phyloP scores from a whole-genome alignment of 768 basidiomycete genomes.

The Podaxis mareebaensis region DNA sequence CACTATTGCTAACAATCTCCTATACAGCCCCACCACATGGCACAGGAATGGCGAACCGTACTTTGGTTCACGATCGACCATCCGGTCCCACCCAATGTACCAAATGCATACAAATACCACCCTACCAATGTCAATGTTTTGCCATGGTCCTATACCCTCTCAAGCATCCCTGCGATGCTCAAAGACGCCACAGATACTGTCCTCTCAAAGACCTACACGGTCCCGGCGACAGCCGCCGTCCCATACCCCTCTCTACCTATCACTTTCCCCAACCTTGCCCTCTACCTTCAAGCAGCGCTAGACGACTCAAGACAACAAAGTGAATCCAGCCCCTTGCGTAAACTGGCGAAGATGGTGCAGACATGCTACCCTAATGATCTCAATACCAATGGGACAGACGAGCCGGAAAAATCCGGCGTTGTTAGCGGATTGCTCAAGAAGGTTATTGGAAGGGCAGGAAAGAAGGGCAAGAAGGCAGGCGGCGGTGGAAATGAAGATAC shows the following conservation, averaged over 20 bases:
- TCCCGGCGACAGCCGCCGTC: slow-evolving; percentile 58
- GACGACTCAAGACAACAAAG: slow-evolving; percentile 65
- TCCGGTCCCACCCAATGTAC: slow-evolving; percentile 50
- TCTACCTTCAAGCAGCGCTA: slow-evolving; percentile 72
- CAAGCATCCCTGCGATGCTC: slow-evolving; percentile 59
- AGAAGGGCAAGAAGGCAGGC: slow-evolving; percentile 41
- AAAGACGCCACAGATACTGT: slow-evolving; percentile 63
- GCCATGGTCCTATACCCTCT: slow-evolving; percentile 72
- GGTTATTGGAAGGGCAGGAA: slow-evolving; percentile 54
- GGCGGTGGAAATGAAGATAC: slow-evolving; percentile 77
- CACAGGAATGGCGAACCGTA: slow-evolving; percentile 69
- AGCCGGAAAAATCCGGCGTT: slow-evolving; percentile 33
- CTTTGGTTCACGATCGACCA: slow-evolving; percentile 79
- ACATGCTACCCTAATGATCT: slow-evolving; percentile 55
- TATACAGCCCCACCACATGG: slow-evolving; percentile 55
- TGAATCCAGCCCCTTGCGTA: slow-evolving; percentile 64
- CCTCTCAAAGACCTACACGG: slow-evolving; percentile 69
- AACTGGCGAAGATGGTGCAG: slow-evolving; percentile 71
- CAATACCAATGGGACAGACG: slow-evolving; percentile 31
- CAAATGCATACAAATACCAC: slow-evolving; percentile 46
- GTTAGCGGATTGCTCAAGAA: slow-evolving; percentile 60
- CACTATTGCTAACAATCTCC: not conserved
- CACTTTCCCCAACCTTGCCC: slow-evolving; percentile 71
- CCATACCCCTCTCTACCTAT: slow-evolving; percentile 76
- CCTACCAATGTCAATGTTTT: slow-evolving; percentile 64